Conservation (phyloP, 2,329 filamentous ascomycete genomes). For the Alternaria consortialis region DNA sequence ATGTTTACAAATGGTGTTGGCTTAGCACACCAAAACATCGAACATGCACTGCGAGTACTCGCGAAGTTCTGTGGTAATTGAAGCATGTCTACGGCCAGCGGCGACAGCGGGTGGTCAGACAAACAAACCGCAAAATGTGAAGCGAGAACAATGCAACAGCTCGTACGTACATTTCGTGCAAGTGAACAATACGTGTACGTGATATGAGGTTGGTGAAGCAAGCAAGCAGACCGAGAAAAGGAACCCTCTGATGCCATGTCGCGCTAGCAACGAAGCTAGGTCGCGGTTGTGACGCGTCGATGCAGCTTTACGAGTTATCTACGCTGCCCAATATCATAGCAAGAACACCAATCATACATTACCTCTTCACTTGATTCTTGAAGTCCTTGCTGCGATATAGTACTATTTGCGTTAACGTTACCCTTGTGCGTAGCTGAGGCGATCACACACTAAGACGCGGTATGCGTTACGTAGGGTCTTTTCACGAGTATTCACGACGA, state of each 20-base stretch:
- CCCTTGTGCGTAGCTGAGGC: neutral
- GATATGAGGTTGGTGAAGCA: neutral
- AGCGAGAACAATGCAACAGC: neutral
- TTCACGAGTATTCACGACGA: neutral
- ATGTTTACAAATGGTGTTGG: neutral
- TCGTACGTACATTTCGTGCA: neutral
- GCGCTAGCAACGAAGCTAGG: neutral
- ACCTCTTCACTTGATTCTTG: neutral
- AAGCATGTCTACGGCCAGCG: neutral
- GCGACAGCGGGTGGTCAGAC: neutral
- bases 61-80: neutral
- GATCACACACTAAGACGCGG: neutral
- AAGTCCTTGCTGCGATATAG: neutral
- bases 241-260: neutral
- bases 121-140: neutral
- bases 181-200: neutral
- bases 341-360: neutral
- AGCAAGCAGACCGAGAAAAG: neutral
- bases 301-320: neutral
- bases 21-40: neutral
- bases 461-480: neutral
- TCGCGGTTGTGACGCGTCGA: neutral
- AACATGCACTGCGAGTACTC: neutral
- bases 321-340: neutral
- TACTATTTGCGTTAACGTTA: neutral